Evolutionary conservation across 176 grass and related monocot species (phyloP).

Genomic region (Metroxylon sagu): DNA sequence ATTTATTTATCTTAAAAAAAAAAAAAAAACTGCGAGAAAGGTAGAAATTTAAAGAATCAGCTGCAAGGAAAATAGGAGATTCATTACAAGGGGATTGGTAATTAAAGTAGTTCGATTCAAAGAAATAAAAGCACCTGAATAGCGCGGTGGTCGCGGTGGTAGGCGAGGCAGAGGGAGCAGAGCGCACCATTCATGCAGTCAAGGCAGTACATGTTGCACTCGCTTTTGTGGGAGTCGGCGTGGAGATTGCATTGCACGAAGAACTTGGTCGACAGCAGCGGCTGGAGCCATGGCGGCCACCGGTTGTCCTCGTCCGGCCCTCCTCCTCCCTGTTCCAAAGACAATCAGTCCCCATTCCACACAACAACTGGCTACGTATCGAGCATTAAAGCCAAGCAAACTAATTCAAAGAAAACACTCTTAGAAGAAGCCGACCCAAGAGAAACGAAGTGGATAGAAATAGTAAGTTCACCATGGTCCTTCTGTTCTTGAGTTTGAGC

Average conservation of each 20-base stretch:
- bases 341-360: too few species aligned
- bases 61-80: too few species aligned
- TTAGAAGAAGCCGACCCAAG: too few species aligned
- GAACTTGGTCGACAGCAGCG: constrained; percentile 75
- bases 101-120: background rate
- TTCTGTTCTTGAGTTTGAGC: constrained; percentile 33
- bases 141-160: constrained; percentile 62
- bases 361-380: too few species aligned
- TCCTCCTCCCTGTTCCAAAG: constrained; percentile 17
- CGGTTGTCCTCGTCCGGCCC: constrained; percentile 34
- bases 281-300: constrained; percentile 85
- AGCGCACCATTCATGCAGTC: constrained; percentile 74
- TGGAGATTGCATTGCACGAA: constrained; percentile 89
- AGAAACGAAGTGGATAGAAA: background rate
- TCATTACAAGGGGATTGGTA: too few species aligned
- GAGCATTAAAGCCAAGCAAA: too few species aligned
- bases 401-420: background rate
- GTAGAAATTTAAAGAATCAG: too few species aligned
- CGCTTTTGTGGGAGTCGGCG: constrained; percentile 62
- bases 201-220: constrained; percentile 99
- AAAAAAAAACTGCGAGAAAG: too few species aligned
- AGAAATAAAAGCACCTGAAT: constrained; percentile 53
- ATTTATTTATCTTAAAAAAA: too few species aligned
- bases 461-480: constrained; percentile 21
- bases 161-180: constrained; percentile 71